Evolutionary conservation across 164 flowering plant genomes (phyloP).

Genomic region (Euptelea pleiosperma): DNA sequence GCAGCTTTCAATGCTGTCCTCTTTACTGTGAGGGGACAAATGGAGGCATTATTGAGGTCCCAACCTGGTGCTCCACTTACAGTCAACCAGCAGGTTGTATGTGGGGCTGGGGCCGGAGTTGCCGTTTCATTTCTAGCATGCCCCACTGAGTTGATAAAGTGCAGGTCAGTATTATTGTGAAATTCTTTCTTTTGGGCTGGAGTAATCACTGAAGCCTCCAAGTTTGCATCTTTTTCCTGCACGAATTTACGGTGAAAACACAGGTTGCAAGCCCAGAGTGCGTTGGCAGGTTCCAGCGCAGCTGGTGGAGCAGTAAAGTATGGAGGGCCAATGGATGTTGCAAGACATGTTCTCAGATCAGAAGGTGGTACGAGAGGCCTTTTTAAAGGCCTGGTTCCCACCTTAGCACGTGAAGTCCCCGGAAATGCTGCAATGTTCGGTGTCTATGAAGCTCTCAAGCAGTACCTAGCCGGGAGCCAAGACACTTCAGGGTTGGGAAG

Average conservation of each 20-base stretch:
- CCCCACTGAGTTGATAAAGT: conserved; percentile 93
- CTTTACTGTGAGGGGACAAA: conserved; percentile 88
- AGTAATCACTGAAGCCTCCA: neutral
- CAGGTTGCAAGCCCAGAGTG: conserved; percentile 97
- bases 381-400: conserved; percentile 87
- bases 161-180: conserved; percentile 56
- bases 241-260: neutral
- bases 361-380: conserved; percentile 80
- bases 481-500: conserved; percentile 79
- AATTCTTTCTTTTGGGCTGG: neutral
- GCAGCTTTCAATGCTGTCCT: conserved; percentile 96
- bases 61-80: conserved; percentile 76
- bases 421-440: conserved; percentile 98
- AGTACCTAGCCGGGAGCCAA: conserved; percentile 75
- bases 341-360: conserved; percentile 71
- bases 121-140: conserved; percentile 94
- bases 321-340: conserved; percentile 97
- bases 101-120: conserved; percentile 94
- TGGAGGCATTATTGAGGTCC: conserved; percentile 78
- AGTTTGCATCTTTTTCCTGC: neutral
- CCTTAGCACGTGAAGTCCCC: conserved; percentile 90
- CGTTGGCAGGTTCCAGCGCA: conserved; percentile 49
- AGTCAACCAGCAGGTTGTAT: conserved; percentile 64
- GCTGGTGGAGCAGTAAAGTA: conserved; percentile 59
- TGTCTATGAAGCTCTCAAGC: conserved; percentile 75